Evolutionary conservation across 257 asterid genomes (phyloP).

Genomic region (Datura wrightii): DNA sequence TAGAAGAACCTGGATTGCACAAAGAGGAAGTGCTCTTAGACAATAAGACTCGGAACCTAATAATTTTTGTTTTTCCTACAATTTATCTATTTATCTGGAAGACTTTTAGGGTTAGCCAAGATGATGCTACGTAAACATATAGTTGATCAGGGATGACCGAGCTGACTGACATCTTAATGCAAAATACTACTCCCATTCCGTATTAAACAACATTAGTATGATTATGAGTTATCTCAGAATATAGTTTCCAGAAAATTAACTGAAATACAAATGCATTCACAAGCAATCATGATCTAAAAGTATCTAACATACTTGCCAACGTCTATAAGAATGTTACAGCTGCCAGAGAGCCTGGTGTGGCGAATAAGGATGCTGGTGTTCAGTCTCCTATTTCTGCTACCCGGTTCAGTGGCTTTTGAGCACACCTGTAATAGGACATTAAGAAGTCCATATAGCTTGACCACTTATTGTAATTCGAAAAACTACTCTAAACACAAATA

Average conservation of each 20-base stretch:
- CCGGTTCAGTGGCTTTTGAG: constrained; percentile 79
- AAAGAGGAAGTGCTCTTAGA: constrained; percentile 32
- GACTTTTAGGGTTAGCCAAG: no score
- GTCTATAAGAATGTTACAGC: constrained; percentile 82
- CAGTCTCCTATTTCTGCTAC: constrained; percentile 82
- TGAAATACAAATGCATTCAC: constrained; percentile 2
- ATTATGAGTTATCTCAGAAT: not conserved
- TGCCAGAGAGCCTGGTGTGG: constrained; percentile 58
- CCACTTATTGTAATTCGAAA: not conserved
- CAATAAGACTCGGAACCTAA: not conserved
- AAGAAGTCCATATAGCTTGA: not conserved
- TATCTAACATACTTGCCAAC: constrained; percentile 88
- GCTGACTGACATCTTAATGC: not conserved
- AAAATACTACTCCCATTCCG: not conserved
- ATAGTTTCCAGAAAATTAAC: not conserved
- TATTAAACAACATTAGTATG: not conserved
- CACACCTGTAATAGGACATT: constrained; percentile 64
- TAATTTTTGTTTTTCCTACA: not conserved
- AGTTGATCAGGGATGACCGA: not conserved
- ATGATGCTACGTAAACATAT: not conserved
- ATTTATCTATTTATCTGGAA: not conserved
- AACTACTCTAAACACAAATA: not conserved
- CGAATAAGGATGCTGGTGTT: constrained; percentile 94
- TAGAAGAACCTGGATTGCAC: constrained; percentile 86
- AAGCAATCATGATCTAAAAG: not conserved